These are phyloP conservation scores for Trichosporon inkin DNA, from an alignment of 1,284 basidiomycete species.

Conservation along the genomic window DNA sequence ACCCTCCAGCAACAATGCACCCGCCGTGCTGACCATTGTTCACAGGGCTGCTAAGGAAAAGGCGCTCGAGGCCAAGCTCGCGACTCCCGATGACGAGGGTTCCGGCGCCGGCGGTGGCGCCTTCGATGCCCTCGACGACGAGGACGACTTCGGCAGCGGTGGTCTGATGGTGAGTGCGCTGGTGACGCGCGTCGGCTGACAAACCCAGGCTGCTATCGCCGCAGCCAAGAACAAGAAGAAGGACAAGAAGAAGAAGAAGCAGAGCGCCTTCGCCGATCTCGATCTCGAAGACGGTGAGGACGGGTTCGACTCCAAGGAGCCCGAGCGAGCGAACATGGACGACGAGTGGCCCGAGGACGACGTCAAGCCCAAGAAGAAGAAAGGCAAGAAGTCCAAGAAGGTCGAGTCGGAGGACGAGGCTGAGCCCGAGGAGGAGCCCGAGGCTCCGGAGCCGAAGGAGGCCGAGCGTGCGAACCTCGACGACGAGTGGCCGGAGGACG, in stretches of 20 bases:
- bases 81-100: constrained; percentile 51
- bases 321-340: constrained; percentile 34
- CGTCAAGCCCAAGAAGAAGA: constrained; percentile 49
- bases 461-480: constrained; percentile 36
- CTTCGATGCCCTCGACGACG: constrained; percentile 50
- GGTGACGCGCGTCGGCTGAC: neutral
- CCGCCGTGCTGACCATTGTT: constrained; percentile 15
- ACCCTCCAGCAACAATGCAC: constrained; percentile 10
- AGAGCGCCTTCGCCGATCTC: constrained; percentile 41
- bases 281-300: constrained; percentile 16
- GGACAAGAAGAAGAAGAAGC: constrained; percentile 41
- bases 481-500: constrained; percentile 51
- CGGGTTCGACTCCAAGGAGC: constrained; percentile 19
- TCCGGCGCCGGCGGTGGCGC: constrained; percentile 49
- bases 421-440: constrained; percentile 33
- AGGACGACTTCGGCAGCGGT: constrained; percentile 67
- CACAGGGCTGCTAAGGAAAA: constrained; percentile 46
- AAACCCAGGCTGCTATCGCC: constrained; percentile 16
- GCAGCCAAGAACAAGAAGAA: constrained; percentile 40
- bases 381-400: constrained; percentile 45
- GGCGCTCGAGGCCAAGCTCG: constrained; percentile 51
- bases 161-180: constrained; percentile 70
- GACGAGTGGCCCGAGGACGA: constrained; percentile 43
- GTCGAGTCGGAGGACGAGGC: constrained; percentile 13
- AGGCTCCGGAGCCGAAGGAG: constrained; percentile 48